Evolutionary conservation across 768 basidiomycete species (phyloP), one percentile per base, ranked within the genome.

Genomic region (Auricularia sp.): DNA sequence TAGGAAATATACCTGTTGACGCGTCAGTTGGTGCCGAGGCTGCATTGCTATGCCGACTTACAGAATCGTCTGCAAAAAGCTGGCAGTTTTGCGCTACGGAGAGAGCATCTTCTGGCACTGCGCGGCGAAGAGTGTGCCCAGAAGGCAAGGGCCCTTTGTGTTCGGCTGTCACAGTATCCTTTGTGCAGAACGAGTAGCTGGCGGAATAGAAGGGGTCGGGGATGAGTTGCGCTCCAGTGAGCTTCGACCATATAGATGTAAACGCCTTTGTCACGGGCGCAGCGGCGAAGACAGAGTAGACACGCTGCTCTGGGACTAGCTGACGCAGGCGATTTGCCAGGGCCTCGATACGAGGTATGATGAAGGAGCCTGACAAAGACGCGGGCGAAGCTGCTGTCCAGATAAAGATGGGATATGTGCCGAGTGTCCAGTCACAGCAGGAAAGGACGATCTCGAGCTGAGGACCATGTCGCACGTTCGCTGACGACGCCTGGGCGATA

Each of bases 281-380:
- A 3, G 80, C 76, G 1, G 85, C 83, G 68, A 89, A 90, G 8
- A 89, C 78, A 1, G 89, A 88, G 71, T 85, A 91, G 0, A 87
- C 77, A 10, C 87, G 77, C 37, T 75, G 69, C 4, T 65, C 62
- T 11, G 75, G 73, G 24, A 83, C 75, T 2, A 68, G 62, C 0
- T 63, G 67, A 7, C 72, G 67, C 10, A 90, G 74, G 10, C 72
- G 75, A 0, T 68, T 58, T 2, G 80, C 82, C 6, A 89, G 74
- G 14, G 70, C 65, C 1, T 65, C 54, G 36, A 92, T 72, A 13
- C 81, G 77, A 3, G 76, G 76, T 1, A 69, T 63, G 14, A 83
- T 70, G 47, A 75, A 73, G 1, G 76, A 69, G n/a, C 69, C 54
- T 56, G 73, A 68, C 36, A 89, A 77, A 5, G 67, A 65, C 14